Evolutionary conservation across 495 filamentous ascomycete genomes (phyloP).

Genomic region (Hypoxylon crocopeplum): DNA sequence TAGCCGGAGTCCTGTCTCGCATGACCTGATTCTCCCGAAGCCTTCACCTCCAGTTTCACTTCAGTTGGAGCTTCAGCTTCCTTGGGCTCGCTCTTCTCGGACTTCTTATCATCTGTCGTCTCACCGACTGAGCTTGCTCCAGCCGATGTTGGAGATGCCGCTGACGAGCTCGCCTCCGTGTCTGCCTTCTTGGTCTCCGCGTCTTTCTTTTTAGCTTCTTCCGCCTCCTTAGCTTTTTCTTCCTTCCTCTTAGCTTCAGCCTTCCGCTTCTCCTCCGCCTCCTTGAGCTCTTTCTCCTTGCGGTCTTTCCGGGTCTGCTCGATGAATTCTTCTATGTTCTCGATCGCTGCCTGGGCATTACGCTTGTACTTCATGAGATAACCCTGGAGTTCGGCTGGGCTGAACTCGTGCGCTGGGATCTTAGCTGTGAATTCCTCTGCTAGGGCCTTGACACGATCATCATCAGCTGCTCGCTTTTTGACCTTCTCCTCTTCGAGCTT

Average conservation of each 20-base stretch:
- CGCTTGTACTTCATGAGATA: constrained; percentile 74
- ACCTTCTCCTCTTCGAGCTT: constrained; percentile 40
- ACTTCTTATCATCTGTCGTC: constrained; percentile 12
- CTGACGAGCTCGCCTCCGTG: constrained; percentile 39
- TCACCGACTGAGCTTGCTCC: constrained; percentile 10
- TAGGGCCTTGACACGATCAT: constrained; percentile 42
- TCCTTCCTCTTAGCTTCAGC: constrained; percentile 42
- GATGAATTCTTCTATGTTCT: constrained; percentile 64
- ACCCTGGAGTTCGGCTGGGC: constrained; percentile 80
- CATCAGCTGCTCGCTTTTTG: constrained; percentile 48
- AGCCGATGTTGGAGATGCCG: not conserved
- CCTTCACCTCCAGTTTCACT: constrained; percentile 18
- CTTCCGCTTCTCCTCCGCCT: constrained; percentile 52
- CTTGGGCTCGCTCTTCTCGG: constrained; percentile 7
- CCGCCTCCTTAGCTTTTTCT: constrained; percentile 40
- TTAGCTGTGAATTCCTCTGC: constrained; percentile 64
- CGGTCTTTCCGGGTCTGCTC: constrained; percentile 63
- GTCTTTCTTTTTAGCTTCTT: constrained; percentile 35
- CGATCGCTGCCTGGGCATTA: constrained; percentile 64
- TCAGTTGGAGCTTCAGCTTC: constrained; percentile 16
- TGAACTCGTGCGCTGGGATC: constrained; percentile 70
- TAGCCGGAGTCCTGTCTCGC: constrained; percentile 38
- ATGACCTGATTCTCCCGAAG: constrained; percentile 24
- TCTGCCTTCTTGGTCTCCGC: constrained; percentile 34
- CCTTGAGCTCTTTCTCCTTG: constrained; percentile 59